phyloP scores from a whole-genome alignment of 208 protist genomes.

The Wallacemonas collosoma region DNA sequence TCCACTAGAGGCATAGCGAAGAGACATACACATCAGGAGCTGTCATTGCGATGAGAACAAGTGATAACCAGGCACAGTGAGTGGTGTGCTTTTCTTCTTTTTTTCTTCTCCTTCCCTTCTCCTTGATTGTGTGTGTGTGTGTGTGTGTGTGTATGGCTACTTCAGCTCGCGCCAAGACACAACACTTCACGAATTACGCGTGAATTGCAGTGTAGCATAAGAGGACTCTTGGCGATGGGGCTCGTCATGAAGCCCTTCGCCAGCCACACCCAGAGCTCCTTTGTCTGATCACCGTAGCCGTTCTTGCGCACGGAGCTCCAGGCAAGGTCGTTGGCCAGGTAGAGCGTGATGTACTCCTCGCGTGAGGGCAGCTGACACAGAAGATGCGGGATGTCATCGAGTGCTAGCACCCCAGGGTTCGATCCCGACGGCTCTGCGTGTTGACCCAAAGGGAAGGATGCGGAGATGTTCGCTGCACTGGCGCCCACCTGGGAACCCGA shows the following conservation, averaged over 20 bases:
- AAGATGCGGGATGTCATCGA: conserved; percentile 1
- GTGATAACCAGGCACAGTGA: not conserved
- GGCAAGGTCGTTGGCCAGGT: conserved; percentile 52
- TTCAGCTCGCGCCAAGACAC: conserved; percentile 26
- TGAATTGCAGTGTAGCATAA: conserved; percentile 57
- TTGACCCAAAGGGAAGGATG: not conserved
- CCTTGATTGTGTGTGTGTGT: not conserved
- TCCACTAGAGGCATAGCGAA: no score
- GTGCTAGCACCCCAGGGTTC: not conserved
- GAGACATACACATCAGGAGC: no score
- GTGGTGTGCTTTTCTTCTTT: not conserved
- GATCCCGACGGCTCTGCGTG: not conserved
- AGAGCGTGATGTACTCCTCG: conserved; percentile 52
- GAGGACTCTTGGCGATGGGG: conserved; percentile 46
- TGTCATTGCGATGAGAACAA: no score
- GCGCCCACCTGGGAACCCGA: not conserved
- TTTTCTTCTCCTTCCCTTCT: not conserved
- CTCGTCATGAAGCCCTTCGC: conserved; percentile 49
- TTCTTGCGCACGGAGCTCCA: conserved; percentile 43
- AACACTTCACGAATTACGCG: conserved; percentile 55
- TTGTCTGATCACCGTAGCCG: conserved; percentile 28
- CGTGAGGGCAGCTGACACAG: conserved; percentile 40
- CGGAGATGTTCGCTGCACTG: not conserved
- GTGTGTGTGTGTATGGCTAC: not conserved
- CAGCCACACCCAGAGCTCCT: conserved; percentile 53